A percentile compares a stretch with the other conserved stretches of the same genome.
phyloP scores from a whole-genome alignment of 2,329 filamentous ascomycete species.

The Pseudogymnoascus sp. region DNA sequence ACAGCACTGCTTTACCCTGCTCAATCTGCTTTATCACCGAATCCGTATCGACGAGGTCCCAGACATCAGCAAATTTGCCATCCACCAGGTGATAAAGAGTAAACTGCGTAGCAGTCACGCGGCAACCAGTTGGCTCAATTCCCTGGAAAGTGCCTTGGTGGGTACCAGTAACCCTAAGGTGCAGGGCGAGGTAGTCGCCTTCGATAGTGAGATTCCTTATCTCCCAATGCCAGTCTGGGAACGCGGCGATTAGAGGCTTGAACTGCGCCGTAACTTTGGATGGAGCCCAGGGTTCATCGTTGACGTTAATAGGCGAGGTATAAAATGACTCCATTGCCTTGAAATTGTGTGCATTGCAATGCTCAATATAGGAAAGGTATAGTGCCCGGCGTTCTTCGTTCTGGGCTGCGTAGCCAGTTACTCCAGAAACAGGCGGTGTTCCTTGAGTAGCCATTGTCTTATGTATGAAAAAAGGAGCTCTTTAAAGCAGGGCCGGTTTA shows the following conservation, averaged over 20 bases:
- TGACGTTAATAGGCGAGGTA: neutral
- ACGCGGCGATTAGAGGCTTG: neutral
- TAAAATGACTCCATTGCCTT: neutral
- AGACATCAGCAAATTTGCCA: neutral
- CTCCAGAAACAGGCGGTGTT: neutral
- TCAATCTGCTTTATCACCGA: neutral
- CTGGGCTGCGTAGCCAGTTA: neutral
- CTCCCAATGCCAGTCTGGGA: neutral
- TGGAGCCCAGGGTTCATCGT: constrained; percentile 1
- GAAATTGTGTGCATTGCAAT: neutral
- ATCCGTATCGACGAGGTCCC: neutral
- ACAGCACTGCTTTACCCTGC: neutral
- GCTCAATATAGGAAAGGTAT: neutral
- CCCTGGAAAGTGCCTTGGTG: neutral
- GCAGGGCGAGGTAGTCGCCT: neutral
- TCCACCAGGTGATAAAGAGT: neutral
- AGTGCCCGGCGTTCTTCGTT: neutral
- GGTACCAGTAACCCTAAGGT: neutral
- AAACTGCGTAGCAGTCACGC: neutral
- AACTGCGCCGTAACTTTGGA: neutral
- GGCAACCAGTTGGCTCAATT: neutral
- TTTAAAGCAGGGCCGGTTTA: neutral
- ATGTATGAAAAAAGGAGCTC: neutral
- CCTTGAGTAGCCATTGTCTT: neutral
- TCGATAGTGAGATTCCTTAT: neutral